Evolutionary conservation across 2,329 filamentous ascomycete genomes (phyloP).

Genomic region (Talaromyces sp.): DNA sequence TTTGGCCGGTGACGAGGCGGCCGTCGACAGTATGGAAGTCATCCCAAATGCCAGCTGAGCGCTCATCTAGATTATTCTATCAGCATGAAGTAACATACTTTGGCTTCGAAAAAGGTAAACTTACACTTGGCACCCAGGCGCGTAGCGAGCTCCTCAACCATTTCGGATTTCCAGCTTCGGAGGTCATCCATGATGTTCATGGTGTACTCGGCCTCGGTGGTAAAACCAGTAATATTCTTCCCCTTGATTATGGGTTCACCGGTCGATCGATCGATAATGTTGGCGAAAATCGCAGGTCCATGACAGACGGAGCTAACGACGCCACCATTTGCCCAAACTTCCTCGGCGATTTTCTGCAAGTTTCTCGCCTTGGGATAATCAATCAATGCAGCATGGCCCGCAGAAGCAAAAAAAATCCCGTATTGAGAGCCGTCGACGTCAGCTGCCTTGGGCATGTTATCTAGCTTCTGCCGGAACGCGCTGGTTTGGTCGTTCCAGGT

Average conservation of each 20-base stretch:
- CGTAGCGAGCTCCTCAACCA: conserved; percentile 31
- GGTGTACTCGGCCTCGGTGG: conserved; percentile 34
- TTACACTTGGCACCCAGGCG: conserved; percentile 31
- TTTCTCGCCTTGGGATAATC: conserved; percentile 39
- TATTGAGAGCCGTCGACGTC: conserved; percentile 28
- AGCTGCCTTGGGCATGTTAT: conserved; percentile 27
- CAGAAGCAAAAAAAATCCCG: conserved; percentile 41
- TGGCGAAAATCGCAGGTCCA: conserved; percentile 38
- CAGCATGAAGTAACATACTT: background rate
- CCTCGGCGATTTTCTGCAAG: conserved; percentile 24
- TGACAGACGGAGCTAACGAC: conserved; percentile 40
- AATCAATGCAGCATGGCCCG: conserved; percentile 40
- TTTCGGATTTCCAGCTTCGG: conserved; percentile 30
- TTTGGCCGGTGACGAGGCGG: conserved; percentile 42
- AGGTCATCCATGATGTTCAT: conserved; percentile 34
- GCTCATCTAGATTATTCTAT: background rate
- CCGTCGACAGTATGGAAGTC: conserved; percentile 36
- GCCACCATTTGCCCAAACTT: conserved; percentile 30
- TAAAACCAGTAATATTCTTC: conserved; percentile 40
- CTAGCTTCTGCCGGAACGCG: conserved; percentile 34
- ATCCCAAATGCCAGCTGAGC: conserved; percentile 28
- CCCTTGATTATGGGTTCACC: conserved; percentile 33
- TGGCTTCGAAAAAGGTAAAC: background rate
- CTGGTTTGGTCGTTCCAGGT: conserved; percentile 32
- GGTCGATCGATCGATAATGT: conserved; percentile 30